Evolutionary conservation across 2,329 filamentous ascomycete species (phyloP), one percentile per base, ranked within the genome.

Genomic region (Thielaviopsis euricoi): DNA sequence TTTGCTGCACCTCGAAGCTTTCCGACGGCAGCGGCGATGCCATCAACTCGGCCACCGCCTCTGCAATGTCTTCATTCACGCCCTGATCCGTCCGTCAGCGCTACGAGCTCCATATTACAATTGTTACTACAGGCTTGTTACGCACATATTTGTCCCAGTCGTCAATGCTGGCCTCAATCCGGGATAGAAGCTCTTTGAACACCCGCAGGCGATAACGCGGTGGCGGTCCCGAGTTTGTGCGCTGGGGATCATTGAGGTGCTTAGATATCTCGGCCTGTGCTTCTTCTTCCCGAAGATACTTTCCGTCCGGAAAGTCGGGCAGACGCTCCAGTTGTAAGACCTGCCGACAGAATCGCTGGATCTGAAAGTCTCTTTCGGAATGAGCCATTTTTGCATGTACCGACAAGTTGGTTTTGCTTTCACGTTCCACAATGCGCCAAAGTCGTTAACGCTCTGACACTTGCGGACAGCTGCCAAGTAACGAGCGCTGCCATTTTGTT

Each of bases 111-210:
- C 51, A 23, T 50, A 19, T 21, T 33, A 25, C 13, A 3, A 25
- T 15, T 12, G 21, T 51, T 26, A 26, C 40, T 33, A 22, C 23
- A 43, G 15, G 17, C 22, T 29, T 55, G 33, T 15, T 40, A 74
- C 86, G 74, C 85, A 95, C 90, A 84, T 95, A 82, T 76, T 87
- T 77, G 64, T 95, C 87, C 70, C 89, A 90, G 68, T 95, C 82
- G 59, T 80, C 76, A 53, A 95, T 88, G 37, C 85, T 80, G 29
- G 76, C 72, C 68, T 95, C 88, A 56, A 95, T 82, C 58, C 75
- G 79, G 7, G 75, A 71, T 13, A 89, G 72, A 37, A 96, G 74
- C 62, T 81, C 73, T 67, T 95, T 95, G 55, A 96, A 70, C 0
- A 88, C 78, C 60, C 81, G 78, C 17, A 85, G 70, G 63, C 83